phyloP scores from a whole-genome alignment of 495 filamentous ascomycete genomes.

The Hyaloscypha finlandica region DNA sequence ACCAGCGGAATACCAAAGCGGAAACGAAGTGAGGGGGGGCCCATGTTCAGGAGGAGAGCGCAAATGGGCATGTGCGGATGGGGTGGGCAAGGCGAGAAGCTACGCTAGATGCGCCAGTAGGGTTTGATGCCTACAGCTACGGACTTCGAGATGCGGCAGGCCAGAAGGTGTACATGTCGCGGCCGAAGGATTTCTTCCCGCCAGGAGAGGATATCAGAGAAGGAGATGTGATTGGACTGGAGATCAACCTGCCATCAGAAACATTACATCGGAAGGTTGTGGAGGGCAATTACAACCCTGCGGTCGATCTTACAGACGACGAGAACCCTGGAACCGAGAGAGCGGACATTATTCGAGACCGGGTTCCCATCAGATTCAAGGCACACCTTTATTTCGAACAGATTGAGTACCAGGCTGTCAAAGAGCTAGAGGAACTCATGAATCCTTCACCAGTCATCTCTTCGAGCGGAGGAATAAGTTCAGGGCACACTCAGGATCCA shows the following conservation, averaged over 20 bases:
- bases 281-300: constrained; percentile 81
- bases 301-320: constrained; percentile 69
- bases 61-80: constrained; percentile 78
- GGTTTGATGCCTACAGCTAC: constrained; percentile 96
- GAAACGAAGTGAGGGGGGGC: constrained; percentile 21
- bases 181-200: constrained; percentile 84
- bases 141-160: constrained; percentile 86
- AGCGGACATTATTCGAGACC: constrained; percentile 85
- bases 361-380: constrained; percentile 92
- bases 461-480: constrained; percentile 30
- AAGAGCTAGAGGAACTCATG: constrained; percentile 84
- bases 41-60: constrained; percentile 26
- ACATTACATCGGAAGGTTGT: constrained; percentile 85
- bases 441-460: constrained; percentile 66
- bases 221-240: constrained; percentile 93
- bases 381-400: constrained; percentile 92
- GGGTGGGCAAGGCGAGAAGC: constrained; percentile 91
- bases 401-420: constrained; percentile 85
- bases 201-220: constrained; percentile 67
- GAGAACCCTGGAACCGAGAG: constrained; percentile 39
- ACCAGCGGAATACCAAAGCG: constrained; percentile 59
- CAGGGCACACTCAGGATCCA: constrained; percentile 36
- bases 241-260: constrained; percentile 86
- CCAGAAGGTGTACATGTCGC: constrained; percentile 90
- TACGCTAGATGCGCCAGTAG: constrained; percentile 87